Evolutionary conservation across 1,139 yeast genomes (phyloP).

Genomic region (Candida buenavistaensis): DNA sequence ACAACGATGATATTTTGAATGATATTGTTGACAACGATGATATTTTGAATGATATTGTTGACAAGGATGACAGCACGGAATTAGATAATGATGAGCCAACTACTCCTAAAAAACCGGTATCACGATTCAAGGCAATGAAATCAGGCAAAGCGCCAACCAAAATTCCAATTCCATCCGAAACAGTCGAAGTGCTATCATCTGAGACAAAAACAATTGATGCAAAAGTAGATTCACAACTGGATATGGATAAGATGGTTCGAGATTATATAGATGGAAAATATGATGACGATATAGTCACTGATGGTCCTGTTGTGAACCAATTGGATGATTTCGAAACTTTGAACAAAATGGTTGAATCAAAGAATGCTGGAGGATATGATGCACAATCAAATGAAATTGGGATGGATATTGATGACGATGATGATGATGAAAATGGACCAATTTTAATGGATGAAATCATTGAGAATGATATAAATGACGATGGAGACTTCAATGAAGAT

Average conservation of each 20-base stretch:
- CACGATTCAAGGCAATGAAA: slow-evolving; percentile 26
- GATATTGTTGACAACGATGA: slow-evolving; percentile 7
- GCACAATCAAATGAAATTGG: slow-evolving; percentile 22
- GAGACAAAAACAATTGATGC: no score
- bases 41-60: slow-evolving; percentile 10
- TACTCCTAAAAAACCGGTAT: slow-evolving; percentile 12
- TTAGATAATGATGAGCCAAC: no score
- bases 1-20: neutral
- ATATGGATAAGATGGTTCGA: slow-evolving; percentile 54
- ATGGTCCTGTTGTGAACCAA: slow-evolving; percentile 57
- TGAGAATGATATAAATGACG: slow-evolving; percentile 28
- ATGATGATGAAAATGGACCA: slow-evolving; percentile 42
- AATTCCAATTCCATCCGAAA: slow-evolving; percentile 11
- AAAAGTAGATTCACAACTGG: slow-evolving; percentile 35
- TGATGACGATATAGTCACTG: slow-evolving; percentile 54
- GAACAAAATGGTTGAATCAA: slow-evolving; percentile 47
- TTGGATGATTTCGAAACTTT: slow-evolving; percentile 56
- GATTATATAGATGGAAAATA: slow-evolving; percentile 61
- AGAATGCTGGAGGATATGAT: slow-evolving; percentile 13
- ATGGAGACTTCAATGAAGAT: slow-evolving; percentile 24
- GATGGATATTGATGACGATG: slow-evolving; percentile 25
- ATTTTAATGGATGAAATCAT: slow-evolving; percentile 37
- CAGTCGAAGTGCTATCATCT: slow-evolving; percentile 25
- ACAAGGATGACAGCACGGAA: slow-evolving; percentile 6
- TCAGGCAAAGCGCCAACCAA: slow-evolving; percentile 1